Evolutionary conservation across 768 basidiomycete species (phyloP), one percentile per base, ranked within the genome.

Genomic region (Heimioporus sp.): DNA sequence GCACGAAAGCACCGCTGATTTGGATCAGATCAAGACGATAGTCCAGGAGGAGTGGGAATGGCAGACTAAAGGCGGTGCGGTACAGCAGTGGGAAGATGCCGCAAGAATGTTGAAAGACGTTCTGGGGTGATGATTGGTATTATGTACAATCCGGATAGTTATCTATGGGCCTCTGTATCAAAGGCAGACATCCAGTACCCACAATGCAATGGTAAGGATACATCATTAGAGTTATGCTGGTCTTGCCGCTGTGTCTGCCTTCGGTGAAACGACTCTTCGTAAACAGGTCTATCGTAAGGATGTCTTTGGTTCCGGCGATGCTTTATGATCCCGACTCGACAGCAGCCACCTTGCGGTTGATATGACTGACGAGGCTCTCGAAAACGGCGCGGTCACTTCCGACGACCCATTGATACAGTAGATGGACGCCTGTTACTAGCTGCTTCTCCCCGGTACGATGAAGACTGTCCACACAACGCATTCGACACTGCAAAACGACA

Each of bases 321-420:
- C 10, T 31, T 31, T 46, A 57, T 5, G 21, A 8, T 11, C 36
- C 50, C 17, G 15, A 12, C 24, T 46, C 45, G 28, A 47, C 12
- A 19, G 46, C 40, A 5, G 21, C 31, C 24, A 82, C 60, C 60
- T 81, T 85, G 53, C 80, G 73, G 43, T 73, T 76, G 20, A 89
- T 68, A 73, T 90, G 87, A 53, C 80, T 80, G 19, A 75, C 76
- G 55, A 92, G 86, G 37, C 85, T 81, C 60, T 89, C 86, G 42
- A 86, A 85, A 46, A 86, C 43, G 0, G 55, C 56, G 39, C 85
- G 63, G 28, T 90, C 82, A 24, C 52, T 62, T 0, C 90, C 90
- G 45, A 71, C 72, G 19, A 83, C 61, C 90, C 90, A 91, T 32
- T 79, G 74, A 54, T 80, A 82, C 47, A 78, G 72, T 4, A 66